These are phyloP conservation scores for Cyanidium caldarium DNA, from an alignment of 23 red algal genomes.

Conservation along the genomic window DNA sequence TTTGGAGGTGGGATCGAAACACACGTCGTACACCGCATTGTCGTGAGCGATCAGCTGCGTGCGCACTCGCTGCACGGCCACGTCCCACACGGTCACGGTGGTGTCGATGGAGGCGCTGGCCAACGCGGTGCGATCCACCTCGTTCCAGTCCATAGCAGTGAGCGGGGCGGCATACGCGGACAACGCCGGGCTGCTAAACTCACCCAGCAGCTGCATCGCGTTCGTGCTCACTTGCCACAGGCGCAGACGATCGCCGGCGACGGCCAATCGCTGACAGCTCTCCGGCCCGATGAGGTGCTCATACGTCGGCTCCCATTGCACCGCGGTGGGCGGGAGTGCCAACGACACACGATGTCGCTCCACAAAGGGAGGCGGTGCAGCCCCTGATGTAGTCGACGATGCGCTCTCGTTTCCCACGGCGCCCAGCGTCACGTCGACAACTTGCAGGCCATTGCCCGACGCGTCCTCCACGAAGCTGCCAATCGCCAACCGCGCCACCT, in stretches of 20 bases:
- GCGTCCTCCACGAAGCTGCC: neutral
- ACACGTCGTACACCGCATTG: constrained; percentile 92
- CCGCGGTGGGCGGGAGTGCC: neutral
- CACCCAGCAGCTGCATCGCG: neutral
- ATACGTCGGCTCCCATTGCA: neutral
- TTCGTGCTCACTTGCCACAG: neutral
- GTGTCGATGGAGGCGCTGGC: constrained; percentile 85
- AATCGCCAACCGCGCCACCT: neutral
- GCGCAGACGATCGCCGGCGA: neutral
- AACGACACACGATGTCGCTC: neutral
- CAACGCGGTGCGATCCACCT: constrained; percentile 40
- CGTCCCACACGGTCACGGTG: constrained; percentile 89
- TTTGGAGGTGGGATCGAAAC: constrained; percentile 48
- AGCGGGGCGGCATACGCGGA: constrained; percentile 70
- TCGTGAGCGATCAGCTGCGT: constrained; percentile 98
- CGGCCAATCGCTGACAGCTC: neutral
- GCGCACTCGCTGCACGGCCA: constrained; percentile 41
- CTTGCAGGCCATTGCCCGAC: neutral
- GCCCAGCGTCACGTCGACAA: neutral
- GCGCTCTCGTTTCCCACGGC: no score
- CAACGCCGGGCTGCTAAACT: neutral
- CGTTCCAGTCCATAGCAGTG: constrained; percentile 91
- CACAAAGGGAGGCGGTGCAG: neutral
- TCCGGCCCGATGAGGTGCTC: neutral
- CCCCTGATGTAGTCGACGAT: no score